Evolutionary conservation across 208 protist species (phyloP).

Genomic region (Spironucleus salmonicida): DNA sequence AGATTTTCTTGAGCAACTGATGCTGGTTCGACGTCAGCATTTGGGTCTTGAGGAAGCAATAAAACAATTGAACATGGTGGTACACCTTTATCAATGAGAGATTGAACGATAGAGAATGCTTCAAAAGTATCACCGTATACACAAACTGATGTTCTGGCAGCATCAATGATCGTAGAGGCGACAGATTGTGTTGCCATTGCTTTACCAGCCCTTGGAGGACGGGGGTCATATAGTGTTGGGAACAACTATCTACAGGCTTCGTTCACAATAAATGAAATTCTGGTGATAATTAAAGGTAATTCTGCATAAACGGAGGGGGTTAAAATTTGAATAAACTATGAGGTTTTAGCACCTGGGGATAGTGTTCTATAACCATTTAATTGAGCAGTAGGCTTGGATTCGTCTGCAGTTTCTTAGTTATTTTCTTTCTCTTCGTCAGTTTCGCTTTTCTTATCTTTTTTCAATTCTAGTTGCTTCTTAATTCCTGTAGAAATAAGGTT

Average conservation of each 20-base stretch:
- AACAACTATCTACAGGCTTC: slow-evolving; percentile 22
- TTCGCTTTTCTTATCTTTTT: neutral
- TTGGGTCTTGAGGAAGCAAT: slow-evolving; percentile 18
- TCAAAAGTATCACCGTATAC: slow-evolving; percentile 23
- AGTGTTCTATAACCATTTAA: neutral
- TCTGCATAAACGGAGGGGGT: neutral
- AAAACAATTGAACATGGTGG: slow-evolving; percentile 4
- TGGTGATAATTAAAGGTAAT: neutral
- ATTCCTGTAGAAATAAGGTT: neutral
- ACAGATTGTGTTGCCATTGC: neutral
- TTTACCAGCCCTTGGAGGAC: neutral
- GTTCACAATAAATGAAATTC: slow-evolving; percentile 1
- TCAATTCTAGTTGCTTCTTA: neutral
- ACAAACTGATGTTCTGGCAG: slow-evolving; percentile 1
- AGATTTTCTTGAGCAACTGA: neutral
- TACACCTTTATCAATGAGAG: neutral
- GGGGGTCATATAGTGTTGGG: neutral
- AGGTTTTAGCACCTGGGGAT: slow-evolving; percentile 2
- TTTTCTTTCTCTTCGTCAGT: neutral
- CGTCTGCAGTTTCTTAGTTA: neutral
- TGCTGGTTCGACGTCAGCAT: neutral
- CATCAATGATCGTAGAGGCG: neutral
- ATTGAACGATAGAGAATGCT: neutral
- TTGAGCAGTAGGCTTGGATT: neutral
- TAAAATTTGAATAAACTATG: neutral